phyloP scores from a whole-genome alignment of 257 asterid genomes.

The Plantago elongata region DNA sequence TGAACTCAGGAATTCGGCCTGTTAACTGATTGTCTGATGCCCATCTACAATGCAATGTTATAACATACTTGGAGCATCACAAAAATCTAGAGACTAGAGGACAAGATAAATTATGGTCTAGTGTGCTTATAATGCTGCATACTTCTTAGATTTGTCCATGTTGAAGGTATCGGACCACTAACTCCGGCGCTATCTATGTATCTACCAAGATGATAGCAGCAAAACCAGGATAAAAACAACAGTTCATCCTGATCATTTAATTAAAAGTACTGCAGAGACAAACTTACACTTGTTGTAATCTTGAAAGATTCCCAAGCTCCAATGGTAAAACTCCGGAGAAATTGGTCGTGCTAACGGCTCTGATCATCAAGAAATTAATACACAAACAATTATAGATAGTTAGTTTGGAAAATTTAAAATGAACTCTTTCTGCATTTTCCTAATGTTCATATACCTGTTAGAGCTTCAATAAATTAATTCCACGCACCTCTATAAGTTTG shows the following conservation, averaged over 20 bases:
- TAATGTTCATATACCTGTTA: no score
- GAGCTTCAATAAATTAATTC: no score
- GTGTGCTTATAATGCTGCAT: conserved; percentile 36
- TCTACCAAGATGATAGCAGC: conserved; percentile 24
- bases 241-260: no score
- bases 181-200: conserved; percentile 50
- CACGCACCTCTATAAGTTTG: no score
- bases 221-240: background rate
- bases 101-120: background rate
- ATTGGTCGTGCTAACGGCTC: conserved; percentile 31
- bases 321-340: conserved; percentile 44
- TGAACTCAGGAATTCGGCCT: conserved; percentile 67
- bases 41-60: conserved; percentile 42
- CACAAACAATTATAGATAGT: no score
- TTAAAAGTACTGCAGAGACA: no score
- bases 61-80: conserved; percentile 10
- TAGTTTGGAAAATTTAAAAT: no score
- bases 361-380: conserved; percentile 3
- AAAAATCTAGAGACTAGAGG: background rate
- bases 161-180: conserved; percentile 46
- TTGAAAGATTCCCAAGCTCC: conserved; percentile 37
- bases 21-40: conserved; percentile 58
- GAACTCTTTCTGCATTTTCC: no score
- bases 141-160: conserved; percentile 37
- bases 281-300: conserved; percentile 36